Base-by-base conservation (phyloP, 164 flowering plant genomes). In the Nelumbo lutea region DNA sequence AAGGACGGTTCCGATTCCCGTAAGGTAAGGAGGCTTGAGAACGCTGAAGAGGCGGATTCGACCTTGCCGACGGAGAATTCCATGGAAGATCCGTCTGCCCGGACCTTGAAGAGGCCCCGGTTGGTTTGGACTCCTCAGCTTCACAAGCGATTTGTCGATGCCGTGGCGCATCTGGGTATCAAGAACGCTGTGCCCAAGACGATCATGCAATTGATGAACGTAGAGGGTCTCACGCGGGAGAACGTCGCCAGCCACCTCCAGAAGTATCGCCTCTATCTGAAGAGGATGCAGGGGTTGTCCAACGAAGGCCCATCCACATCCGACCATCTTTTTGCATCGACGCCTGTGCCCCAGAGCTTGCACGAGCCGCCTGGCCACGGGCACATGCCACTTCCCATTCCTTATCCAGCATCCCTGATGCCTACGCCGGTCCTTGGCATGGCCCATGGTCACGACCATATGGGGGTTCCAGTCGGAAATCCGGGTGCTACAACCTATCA, bases 151-250 rank as follows among this genome's bases (percentile, higher is more conserved):
- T 96, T 96, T 65, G 93, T 96, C 44, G 99, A 96, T 6, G 98
- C 88, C 42, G 97, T 96, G 46, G 87, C 79, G 6, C 97, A 91
- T 68, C 70, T 96, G 42, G 99, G 98, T 65, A 83, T 93, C 27
- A 85, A 91, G 72, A 87, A 85, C 77, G 98, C 98, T 9, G 97
- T 93, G 14, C 99, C 99, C 9, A 96, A 93, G 77, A 88, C 97
- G 9, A 93, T 93, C 60, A 93, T 96, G 99, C 95, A 93, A 82
- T 48, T 96, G 85, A 93, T 96, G 98, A 91, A 91, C 66, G 99
- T 96, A 2, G 99, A 92, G 48, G 98, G 99, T 1, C 69, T 93
- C 77, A 93, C 97, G 1, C 76, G 97, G 6, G 98, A 96, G 78
- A 96, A 93, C 69, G 98, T 96, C 0, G 99, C 99, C 0, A 93